Evolutionary conservation across 2,329 filamentous ascomycete species (phyloP), one percentile per base, ranked within the genome.

Genomic region (Paecilomyces niveus): DNA sequence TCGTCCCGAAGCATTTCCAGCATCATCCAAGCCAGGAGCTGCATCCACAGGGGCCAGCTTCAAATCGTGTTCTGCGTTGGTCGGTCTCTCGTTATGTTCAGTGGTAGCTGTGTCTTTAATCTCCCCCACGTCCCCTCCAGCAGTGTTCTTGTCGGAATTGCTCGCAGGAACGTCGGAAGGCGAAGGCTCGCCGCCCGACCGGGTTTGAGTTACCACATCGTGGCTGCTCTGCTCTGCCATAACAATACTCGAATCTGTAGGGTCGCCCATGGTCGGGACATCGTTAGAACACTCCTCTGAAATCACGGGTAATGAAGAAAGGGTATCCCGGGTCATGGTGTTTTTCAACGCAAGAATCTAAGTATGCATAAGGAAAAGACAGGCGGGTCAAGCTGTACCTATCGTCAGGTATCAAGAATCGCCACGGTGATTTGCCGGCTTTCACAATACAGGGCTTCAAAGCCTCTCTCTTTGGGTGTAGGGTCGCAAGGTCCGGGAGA

Each of bases 201-300:
- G 80, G 80, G 83, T 80, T 82, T 85, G 80, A 80, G 85, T 85
- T 85, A 87, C 84, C 85, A 86, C 85, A 87, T 87, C 81, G 78
- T 85, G 84, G 82, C 78, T 80, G 73, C 77, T 83, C 83, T 84
- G 82, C 83, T 86, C 84, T 86, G 85, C 85, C 85, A 87, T 87
- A 86, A 87, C 85, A 87, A 83, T 78, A 74, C 78, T 75, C 74
- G 78, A 74, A 74, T 74, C 80, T 82, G 75, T 61, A 57, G 57
- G 61, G 55, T 62, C 61, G 57, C 61, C 57, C 61, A 52, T 56
- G 57, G 64, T 62, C 66, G 67, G 65, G 65, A 70, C 65, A 71
- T 72, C 59, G 65, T 74, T 67, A 74, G 72, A 69, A 60, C 61
- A 63, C 58, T 55, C 57, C 61, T 64, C 62, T 62, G 56, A 62